phyloP scores from a whole-genome alignment of 768 basidiomycete species.

The Porpolomopsis calyptriformis region DNA sequence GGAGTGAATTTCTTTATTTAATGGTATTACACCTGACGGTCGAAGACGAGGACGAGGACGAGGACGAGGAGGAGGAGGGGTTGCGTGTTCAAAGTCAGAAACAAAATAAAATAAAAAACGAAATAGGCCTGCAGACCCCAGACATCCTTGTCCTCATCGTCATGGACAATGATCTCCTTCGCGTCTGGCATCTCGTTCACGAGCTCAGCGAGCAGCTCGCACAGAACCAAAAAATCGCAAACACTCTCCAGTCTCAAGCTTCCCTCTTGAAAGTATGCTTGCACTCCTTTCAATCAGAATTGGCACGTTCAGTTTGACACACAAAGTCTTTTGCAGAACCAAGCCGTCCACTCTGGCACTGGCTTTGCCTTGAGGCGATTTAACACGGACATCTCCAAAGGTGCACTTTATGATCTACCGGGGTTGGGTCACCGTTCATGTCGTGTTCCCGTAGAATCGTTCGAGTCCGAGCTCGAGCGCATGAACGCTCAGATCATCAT shows the following conservation, averaged over 20 bases:
- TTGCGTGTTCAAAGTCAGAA: conserved; percentile 3
- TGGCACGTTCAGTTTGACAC: conserved; percentile 6
- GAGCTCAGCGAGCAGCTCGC: conserved; percentile 78
- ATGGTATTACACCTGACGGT: conserved; percentile 5
- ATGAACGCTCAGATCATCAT: conserved; percentile 82
- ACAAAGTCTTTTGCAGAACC: conserved; percentile 36
- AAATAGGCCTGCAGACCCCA: conserved; percentile 1
- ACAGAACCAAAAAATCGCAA: conserved; percentile 69
- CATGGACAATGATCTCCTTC: conserved; percentile 63
- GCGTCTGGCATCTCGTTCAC: conserved; percentile 69
- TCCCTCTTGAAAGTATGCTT: conserved; percentile 58
- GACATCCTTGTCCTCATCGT: conserved; percentile 2
- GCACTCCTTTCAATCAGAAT: conserved; percentile 2
- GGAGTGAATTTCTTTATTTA: not conserved
- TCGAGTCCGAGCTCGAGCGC: conserved; percentile 87
- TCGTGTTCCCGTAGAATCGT: conserved; percentile 57
- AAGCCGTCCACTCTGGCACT: conserved; percentile 58
- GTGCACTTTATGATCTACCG: conserved; percentile 26
- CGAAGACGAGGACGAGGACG: not conserved
- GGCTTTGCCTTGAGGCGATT: conserved; percentile 75
- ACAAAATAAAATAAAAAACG: too few species aligned
- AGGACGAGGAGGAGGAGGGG: too few species aligned
- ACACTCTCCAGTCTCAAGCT: conserved; percentile 57
- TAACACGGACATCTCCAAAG: conserved; percentile 81
- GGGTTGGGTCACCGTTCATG: conserved; percentile 21